Conservation (phyloP, 2,329 filamentous ascomycete genomes). For the Bipolaris gigantea region DNA sequence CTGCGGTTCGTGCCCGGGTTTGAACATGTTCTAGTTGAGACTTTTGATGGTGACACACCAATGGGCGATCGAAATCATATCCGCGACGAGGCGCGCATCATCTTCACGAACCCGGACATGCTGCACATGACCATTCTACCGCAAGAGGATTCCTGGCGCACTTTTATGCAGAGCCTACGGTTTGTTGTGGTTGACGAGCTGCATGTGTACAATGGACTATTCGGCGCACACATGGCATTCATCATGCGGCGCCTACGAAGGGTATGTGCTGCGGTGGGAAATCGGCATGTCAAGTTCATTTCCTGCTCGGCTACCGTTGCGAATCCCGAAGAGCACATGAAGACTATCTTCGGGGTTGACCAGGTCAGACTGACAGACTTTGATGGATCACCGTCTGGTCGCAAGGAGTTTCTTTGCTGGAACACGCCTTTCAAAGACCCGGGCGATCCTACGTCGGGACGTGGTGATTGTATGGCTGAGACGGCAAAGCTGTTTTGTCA, state of each 20-base stretch:
- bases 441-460: conserved; percentile 79
- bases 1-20: conserved; percentile 77
- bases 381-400: conserved; percentile 87
- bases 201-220: conserved; percentile 93
- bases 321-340: conserved; percentile 90
- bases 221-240: conserved; percentile 90
- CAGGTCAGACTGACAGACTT: conserved; percentile 81
- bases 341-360: conserved; percentile 86
- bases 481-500: conserved; percentile 90
- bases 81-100: conserved; percentile 84
- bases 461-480: conserved; percentile 80
- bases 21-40: conserved; percentile 78
- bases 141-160: conserved; percentile 86
- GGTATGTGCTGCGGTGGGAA: conserved; percentile 88
- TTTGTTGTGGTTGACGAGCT: conserved; percentile 86
- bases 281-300: conserved; percentile 82
- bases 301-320: conserved; percentile 96
- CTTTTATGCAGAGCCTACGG: conserved; percentile 82
- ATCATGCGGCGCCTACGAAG: conserved; percentile 89
- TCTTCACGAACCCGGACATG: conserved; percentile 99
- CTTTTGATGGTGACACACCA: conserved; percentile 92
- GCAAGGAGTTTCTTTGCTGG: conserved; percentile 97
- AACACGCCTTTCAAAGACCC: conserved; percentile 95
- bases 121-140: conserved; percentile 91
- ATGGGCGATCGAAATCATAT: conserved; percentile 78